phyloP scores from a whole-genome alignment of 192 early-diverging fungal genomes.

The Thoreauomyces humboldtii region DNA sequence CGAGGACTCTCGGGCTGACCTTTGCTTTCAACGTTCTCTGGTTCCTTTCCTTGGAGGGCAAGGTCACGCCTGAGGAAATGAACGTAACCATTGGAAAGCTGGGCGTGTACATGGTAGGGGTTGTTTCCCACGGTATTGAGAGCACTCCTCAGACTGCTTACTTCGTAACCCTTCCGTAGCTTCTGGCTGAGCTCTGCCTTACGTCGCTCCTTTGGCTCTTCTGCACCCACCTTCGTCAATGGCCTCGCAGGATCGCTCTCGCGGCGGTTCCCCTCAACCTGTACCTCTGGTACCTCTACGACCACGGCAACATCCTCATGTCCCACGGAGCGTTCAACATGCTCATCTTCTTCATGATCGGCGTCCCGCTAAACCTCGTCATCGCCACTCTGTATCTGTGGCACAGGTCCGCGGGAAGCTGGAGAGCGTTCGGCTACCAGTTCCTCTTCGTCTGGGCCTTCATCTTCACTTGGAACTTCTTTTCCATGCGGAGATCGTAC shows the following conservation, averaged over 20 bases:
- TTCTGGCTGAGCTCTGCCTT: slow-evolving; percentile 2
- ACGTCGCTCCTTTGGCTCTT: background rate
- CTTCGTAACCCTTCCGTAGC: background rate
- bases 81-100: slow-evolving; percentile 6
- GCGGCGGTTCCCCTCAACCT: background rate
- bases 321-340: slow-evolving; percentile 9
- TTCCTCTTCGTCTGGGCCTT: background rate
- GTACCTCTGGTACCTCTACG: slow-evolving; percentile 4
- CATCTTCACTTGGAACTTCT: background rate
- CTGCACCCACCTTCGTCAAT: background rate
- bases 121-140: background rate
- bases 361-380: slow-evolving; percentile 3
- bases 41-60: background rate
- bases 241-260: slow-evolving; percentile 2
- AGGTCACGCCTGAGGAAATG: slow-evolving; percentile 6
- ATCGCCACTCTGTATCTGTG: slow-evolving; percentile 1
- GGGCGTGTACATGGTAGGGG: background rate
- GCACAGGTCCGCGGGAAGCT: background rate
- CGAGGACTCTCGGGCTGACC: background rate
- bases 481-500: background rate
- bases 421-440: background rate
- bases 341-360: slow-evolving; percentile 5
- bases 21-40: background rate
- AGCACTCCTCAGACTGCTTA: background rate
- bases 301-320: slow-evolving; percentile 8